These are phyloP conservation scores for Sporopachydermia quercuum DNA, from an alignment of 805 yeast genomes.

Conservation along the genomic window DNA sequence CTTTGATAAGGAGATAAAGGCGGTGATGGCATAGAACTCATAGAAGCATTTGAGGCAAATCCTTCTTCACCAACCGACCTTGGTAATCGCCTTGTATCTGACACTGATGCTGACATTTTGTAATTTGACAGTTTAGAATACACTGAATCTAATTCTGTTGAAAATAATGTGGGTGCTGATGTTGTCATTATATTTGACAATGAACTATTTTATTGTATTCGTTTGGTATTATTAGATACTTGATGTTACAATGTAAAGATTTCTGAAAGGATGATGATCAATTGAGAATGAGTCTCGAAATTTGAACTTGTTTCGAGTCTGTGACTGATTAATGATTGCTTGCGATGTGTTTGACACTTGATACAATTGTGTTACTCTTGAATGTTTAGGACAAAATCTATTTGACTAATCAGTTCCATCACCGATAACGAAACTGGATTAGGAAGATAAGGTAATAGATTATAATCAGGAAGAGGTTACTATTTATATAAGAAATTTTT, in stretches of 20 bases:
- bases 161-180: not conserved
- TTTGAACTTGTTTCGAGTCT: too few relatives aligned
- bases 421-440: not conserved
- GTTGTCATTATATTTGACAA: not conserved
- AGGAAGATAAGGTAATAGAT: not conserved
- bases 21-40: not conserved
- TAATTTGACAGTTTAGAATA: not conserved
- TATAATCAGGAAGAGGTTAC: not conserved
- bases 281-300: too few relatives aligned
- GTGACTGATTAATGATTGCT: not conserved
- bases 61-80: not conserved
- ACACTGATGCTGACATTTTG: not conserved
- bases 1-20: slow-evolving; percentile 1
- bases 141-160: not conserved
- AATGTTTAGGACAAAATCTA: too few relatives aligned
- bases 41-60: not conserved
- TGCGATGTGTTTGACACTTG: not conserved
- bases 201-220: too few relatives aligned
- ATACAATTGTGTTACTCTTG: too few relatives aligned
- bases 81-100: not conserved
- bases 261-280: too few relatives aligned
- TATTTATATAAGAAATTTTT: not conserved
- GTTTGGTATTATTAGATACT: too few relatives aligned
- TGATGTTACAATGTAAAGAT: too few relatives aligned
- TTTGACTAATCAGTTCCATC: too few relatives aligned